Evolutionary conservation across 306 rosid species (phyloP).

Genomic region (Rosa multiflora): DNA sequence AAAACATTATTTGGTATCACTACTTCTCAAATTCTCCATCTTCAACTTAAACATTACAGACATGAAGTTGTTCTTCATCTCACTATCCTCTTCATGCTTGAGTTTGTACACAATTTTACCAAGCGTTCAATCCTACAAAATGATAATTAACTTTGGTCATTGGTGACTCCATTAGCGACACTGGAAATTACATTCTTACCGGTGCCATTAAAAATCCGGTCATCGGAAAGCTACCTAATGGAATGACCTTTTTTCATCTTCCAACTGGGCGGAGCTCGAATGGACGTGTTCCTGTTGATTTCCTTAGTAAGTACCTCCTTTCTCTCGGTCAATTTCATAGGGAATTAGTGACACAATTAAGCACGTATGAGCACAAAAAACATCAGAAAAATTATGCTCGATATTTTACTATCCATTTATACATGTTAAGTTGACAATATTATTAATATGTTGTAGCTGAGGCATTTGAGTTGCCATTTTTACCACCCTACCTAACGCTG

Average conservation of each 20-base stretch:
- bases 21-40: too few relatives aligned
- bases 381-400: too few relatives aligned
- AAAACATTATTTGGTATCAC: too few relatives aligned
- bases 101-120: constrained; percentile 18
- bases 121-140: constrained; percentile 31
- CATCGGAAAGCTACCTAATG: constrained; percentile 63
- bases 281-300: constrained; percentile 64
- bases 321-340: too few relatives aligned
- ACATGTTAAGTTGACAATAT: neutral
- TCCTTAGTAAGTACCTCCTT: constrained; percentile 44
- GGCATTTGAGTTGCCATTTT: constrained; percentile 54
- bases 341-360: too few relatives aligned
- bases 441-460: constrained; percentile 40
- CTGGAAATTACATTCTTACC: constrained; percentile 20
- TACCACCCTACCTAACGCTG: constrained; percentile 51
- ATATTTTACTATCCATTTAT: too few relatives aligned
- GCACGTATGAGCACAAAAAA: too few relatives aligned
- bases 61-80: neutral
- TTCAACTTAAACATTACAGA: neutral
- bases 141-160: constrained; percentile 67
- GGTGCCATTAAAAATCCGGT: constrained; percentile 69
- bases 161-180: constrained; percentile 66
- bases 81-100: neutral
- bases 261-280: constrained; percentile 69
- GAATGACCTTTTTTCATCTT: constrained; percentile 53